Percentiles rank a stretch among this genome's conserved stretches.
Conservation (phyloP, 352 stramenopile genomes). For the Blastocystis sp. region DNA sequence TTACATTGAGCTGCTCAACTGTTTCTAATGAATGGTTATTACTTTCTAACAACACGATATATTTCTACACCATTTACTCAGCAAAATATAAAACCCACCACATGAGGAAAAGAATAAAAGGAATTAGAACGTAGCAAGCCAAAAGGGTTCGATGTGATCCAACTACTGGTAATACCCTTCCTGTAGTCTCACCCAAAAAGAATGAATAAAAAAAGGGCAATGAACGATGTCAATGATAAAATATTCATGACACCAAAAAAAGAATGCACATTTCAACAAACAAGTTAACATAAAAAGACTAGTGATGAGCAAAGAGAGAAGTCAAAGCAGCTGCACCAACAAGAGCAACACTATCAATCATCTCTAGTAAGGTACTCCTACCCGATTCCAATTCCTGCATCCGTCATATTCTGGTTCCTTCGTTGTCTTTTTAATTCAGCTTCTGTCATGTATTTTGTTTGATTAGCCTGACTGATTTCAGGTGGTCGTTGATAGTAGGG, state of each 20-base stretch:
- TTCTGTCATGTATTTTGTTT: not conserved
- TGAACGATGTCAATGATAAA: not conserved
- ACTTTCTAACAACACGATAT: not conserved
- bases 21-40: not conserved
- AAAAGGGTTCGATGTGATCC: not conserved
- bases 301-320: not conserved
- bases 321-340: not conserved
- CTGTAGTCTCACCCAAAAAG: not conserved
- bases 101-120: not conserved
- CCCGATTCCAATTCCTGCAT: conserved; percentile 16
- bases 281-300: not conserved
- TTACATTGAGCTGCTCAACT: no score
- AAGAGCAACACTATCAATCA: conserved; percentile 25
- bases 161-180: not conserved
- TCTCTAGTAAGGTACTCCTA: not conserved
- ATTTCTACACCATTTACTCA: conserved; percentile 2
- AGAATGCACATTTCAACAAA: conserved; percentile 46
- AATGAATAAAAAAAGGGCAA: not conserved
- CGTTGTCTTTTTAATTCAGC: not conserved
- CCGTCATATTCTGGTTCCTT: not conserved
- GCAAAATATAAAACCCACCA: no score
- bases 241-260: not conserved
- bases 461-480: not conserved
- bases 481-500: not conserved
- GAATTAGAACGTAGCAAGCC: not conserved